Base-by-base conservation (phyloP, 192 early-diverging fungal species). In the Coemansia guatemalensis region DNA sequence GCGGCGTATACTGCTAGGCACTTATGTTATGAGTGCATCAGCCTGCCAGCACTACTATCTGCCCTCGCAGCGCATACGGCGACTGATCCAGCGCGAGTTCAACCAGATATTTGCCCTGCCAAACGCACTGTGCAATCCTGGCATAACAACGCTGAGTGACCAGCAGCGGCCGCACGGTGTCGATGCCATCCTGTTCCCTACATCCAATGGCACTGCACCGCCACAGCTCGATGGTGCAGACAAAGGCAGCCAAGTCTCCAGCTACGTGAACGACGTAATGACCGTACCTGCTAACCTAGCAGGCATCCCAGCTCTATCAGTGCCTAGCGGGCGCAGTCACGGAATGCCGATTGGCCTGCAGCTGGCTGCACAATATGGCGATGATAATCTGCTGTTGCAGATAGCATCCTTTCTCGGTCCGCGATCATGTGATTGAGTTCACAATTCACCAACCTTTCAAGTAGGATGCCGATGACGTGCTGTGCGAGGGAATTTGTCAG, bases 251-350 rank as follows among this genome's bases (percentile, higher is more conserved):
- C 60, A 35, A 7, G 81, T 88, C 6, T 65, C 85, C 29, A 80
- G 71, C n/a, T 96, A 90, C 59, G 75, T 92, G 39, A 90, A 92
- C 65, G 95, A 97, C 81, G 88, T 94, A 17, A 85, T 95, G 83
- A 96, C 94, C 6, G 88, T 96, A 1, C 90, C 95, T 17, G 90
- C 90, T 5, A 92, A 88, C 58, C 75, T 97, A 60, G 94, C 93
- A 0, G 95, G 95, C 30, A 69, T 89, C 14, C 90, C 90, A 20
- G 88, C 90, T 0, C 83, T 92, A 21, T 85, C 87, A 23, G 78
- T 92, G 0, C 89, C 89, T 20, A 79, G 75, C 68, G 83, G 80
- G 1, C 56, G 23, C 12, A 48, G 69, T 5, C 75, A 80, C 26
- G 84, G 84, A 6, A 75, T 88, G 62, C 91, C 92, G 8, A 73